Percentiles rank a stretch among this genome's conserved stretches.
Conservation (phyloP, 2,329 filamentous ascomycete species). For the Coniosporium tulheliwenetii region DNA sequence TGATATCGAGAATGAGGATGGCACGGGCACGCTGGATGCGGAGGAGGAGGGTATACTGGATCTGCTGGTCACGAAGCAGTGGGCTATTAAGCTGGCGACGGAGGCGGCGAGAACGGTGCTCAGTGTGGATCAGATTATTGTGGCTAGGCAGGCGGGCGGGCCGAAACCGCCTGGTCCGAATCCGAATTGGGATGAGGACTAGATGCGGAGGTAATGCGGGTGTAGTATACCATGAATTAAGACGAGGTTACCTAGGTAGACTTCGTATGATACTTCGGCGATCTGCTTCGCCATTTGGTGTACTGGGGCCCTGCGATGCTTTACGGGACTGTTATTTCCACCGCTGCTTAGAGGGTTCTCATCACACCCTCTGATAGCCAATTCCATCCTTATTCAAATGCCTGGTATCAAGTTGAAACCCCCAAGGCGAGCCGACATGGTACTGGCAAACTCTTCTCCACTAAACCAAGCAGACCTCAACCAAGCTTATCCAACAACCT, state of each 20-base stretch:
- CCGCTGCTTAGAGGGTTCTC: too few relatives aligned
- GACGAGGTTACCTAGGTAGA: too few relatives aligned
- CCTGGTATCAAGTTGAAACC: too few relatives aligned
- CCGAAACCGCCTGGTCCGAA: slow-evolving; percentile 95
- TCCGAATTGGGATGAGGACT: slow-evolving; percentile 58
- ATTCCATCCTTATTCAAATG: too few relatives aligned
- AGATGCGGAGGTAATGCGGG: too few relatives aligned
- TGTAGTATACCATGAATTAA: too few relatives aligned
- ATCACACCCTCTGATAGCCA: too few relatives aligned
- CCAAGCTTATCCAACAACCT: slow-evolving; percentile 71
- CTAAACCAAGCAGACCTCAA: slow-evolving; percentile 8
- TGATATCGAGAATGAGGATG: slow-evolving; percentile 79
- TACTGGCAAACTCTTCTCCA: background rate
- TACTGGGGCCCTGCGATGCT: too few relatives aligned
- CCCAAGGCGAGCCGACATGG: background rate
- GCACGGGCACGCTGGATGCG: slow-evolving; percentile 69
- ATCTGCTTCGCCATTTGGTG: too few relatives aligned
- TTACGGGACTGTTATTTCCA: too few relatives aligned
- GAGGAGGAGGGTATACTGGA: slow-evolving; percentile 83
- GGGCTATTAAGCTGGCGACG: slow-evolving; percentile 93
- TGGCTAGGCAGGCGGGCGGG: slow-evolving; percentile 89
- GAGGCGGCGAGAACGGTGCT: slow-evolving; percentile 88
- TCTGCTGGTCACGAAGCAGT: slow-evolving; percentile 79
- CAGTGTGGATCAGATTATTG: slow-evolving; percentile 97
- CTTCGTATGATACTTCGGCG: too few relatives aligned